Conservation (phyloP, 768 basidiomycete species). For the Daedalea quercina region DNA sequence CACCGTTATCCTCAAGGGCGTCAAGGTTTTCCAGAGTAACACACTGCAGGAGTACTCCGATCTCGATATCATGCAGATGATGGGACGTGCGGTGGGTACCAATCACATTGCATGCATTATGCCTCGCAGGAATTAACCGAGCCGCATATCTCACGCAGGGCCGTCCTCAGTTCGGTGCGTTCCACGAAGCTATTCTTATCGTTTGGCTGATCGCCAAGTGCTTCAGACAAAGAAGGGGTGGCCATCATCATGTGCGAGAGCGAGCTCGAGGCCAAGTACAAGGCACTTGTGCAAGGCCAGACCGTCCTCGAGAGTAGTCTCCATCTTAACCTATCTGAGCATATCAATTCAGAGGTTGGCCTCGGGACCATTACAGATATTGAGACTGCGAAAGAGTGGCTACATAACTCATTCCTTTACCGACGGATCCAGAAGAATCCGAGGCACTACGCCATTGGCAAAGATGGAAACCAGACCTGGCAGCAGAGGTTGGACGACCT, state of each 20-base stretch:
- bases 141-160: constrained; percentile 39
- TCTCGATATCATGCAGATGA: constrained; percentile 93
- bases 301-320: constrained; percentile 83
- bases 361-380: constrained; percentile 74
- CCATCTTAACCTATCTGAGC: constrained; percentile 79
- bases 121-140: neutral
- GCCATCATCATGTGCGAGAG: constrained; percentile 80
- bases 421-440: constrained; percentile 85
- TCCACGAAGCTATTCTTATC: neutral
- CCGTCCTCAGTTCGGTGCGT: constrained; percentile 81
- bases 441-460: constrained; percentile 59
- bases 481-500: constrained; percentile 66
- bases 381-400: constrained; percentile 73
- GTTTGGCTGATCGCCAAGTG: neutral
- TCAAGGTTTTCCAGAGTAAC: constrained; percentile 69
- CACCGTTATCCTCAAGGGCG: constrained; percentile 90
- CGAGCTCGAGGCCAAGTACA: constrained; percentile 67
- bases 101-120: neutral
- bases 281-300: constrained; percentile 56
- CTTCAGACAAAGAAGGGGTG: constrained; percentile 70
- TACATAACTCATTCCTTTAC: constrained; percentile 79
- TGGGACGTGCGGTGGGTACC: constrained; percentile 76
- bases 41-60: constrained; percentile 79
- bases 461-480: constrained; percentile 54
- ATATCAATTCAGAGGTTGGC: constrained; percentile 91